Percentiles rank a stretch among this genome's conserved stretches.
Evolutionary conservation across 441 rosid species (phyloP).

Genomic region (Bocquillonia castaneifolia): DNA sequence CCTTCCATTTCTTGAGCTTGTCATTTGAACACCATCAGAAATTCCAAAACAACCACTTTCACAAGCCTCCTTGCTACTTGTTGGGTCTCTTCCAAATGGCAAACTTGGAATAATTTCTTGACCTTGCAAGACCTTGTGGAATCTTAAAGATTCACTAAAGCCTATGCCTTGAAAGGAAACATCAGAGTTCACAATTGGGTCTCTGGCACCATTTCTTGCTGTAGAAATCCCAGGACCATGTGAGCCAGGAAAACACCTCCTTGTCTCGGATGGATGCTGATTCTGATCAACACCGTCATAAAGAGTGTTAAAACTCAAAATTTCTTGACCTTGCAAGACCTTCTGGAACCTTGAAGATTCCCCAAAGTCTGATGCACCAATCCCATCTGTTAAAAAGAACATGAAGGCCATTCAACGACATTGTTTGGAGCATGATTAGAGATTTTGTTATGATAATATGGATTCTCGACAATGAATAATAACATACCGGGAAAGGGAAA

Average conservation of each 20-base stretch:
- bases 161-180: slow-evolving; percentile 41
- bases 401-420: slow-evolving; percentile 1
- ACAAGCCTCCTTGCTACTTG: slow-evolving; percentile 25
- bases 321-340: slow-evolving; percentile 99
- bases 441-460: background rate
- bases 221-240: slow-evolving; percentile 31
- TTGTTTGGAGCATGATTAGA: background rate
- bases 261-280: slow-evolving; percentile 34
- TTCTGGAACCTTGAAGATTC: slow-evolving; percentile 88
- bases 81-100: slow-evolving; percentile 31
- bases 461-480: slow-evolving; percentile 5
- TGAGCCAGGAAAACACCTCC: slow-evolving; percentile 38
- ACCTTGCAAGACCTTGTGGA: slow-evolving; percentile 98
- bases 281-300: slow-evolving; percentile 49
- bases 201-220: slow-evolving; percentile 29
- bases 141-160: slow-evolving; percentile 58
- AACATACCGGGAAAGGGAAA: slow-evolving; percentile 64
- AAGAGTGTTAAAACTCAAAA: slow-evolving; percentile 50
- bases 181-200: slow-evolving; percentile 24
- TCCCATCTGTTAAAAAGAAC: slow-evolving; percentile 47
- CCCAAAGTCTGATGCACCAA: slow-evolving; percentile 71
- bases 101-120: slow-evolving; percentile 72
- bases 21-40: slow-evolving; percentile 36
- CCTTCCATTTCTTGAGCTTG: slow-evolving; percentile 53
- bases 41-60: slow-evolving; percentile 39